Evolutionary conservation across 805 yeast species (phyloP).

Genomic region (Nadsonia fulvescens): DNA sequence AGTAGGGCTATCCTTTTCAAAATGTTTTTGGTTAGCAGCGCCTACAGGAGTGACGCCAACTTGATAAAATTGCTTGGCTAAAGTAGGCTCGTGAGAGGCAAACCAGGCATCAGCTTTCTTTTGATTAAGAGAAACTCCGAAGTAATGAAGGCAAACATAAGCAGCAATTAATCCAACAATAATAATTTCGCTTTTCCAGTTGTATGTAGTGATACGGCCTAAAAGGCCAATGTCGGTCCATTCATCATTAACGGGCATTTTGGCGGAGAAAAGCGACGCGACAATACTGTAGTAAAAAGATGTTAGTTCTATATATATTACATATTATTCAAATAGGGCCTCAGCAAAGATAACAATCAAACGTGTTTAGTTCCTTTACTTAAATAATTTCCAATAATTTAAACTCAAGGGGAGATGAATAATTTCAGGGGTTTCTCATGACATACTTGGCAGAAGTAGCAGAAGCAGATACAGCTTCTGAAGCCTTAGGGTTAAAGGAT

Average conservation of each 20-base stretch:
- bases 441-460: constrained; percentile 6
- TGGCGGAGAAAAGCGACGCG: no score
- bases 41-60: constrained; percentile 31
- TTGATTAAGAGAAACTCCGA: constrained; percentile 46
- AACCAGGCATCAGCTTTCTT: constrained; percentile 36
- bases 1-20: constrained; percentile 45
- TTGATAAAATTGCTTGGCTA: constrained; percentile 56
- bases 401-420: no score
- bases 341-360: no score
- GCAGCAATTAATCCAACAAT: constrained; percentile 33
- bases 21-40: constrained; percentile 20
- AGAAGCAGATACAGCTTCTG: constrained; percentile 3
- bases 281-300: no score
- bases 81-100: constrained; percentile 28
- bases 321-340: no score
- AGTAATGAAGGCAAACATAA: constrained; percentile 31
- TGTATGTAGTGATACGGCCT: constrained; percentile 40
- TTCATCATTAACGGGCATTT: no score
- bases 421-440: no score
- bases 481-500: constrained; percentile 7
- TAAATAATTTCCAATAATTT: no score
- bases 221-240: constrained; percentile 38
- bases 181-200: constrained; percentile 61
- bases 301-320: no score
- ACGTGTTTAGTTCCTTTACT: no score